phyloP scores from a whole-genome alignment of 306 rosid species.

The Rubus idaeus region DNA sequence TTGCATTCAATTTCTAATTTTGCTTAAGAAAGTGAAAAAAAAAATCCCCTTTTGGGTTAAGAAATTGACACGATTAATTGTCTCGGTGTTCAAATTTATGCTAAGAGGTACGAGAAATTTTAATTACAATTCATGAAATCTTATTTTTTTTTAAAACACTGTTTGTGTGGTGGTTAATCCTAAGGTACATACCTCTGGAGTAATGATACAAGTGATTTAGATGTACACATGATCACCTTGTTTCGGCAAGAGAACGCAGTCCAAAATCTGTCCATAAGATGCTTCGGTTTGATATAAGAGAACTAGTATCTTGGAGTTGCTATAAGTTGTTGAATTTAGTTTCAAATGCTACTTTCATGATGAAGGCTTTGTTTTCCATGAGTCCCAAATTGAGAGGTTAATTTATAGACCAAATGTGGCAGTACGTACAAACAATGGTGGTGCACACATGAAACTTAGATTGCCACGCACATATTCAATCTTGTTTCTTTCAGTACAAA shows the following conservation, averaged over 20 bases:
- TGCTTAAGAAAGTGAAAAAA: no score
- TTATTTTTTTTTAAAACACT: no score
- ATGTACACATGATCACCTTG: conserved; percentile 47
- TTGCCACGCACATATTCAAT: neutral
- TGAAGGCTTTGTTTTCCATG: neutral
- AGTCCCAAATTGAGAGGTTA: neutral
- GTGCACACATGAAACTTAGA: neutral
- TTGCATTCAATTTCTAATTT: no score
- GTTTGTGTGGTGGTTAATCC: no score
- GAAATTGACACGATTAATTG: no score
- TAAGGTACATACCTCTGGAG: conserved; percentile 56
- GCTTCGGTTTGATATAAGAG: conserved; percentile 68
- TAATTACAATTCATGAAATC: no score
- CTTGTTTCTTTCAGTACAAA: neutral
- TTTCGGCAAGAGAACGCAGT: conserved; percentile 88
- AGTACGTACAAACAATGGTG: neutral
- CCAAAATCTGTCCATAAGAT: conserved; percentile 87
- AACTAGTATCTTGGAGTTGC: neutral
- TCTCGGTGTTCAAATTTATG: no score
- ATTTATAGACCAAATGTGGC: neutral
- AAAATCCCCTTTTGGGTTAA: no score
- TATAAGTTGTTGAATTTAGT: neutral
- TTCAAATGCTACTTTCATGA: neutral
- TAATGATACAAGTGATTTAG: conserved; percentile 46
- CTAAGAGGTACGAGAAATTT: no score